Evolutionary conservation across 2,329 filamentous ascomycete species (phyloP).

Genomic region (Fusarium lyarnte): DNA sequence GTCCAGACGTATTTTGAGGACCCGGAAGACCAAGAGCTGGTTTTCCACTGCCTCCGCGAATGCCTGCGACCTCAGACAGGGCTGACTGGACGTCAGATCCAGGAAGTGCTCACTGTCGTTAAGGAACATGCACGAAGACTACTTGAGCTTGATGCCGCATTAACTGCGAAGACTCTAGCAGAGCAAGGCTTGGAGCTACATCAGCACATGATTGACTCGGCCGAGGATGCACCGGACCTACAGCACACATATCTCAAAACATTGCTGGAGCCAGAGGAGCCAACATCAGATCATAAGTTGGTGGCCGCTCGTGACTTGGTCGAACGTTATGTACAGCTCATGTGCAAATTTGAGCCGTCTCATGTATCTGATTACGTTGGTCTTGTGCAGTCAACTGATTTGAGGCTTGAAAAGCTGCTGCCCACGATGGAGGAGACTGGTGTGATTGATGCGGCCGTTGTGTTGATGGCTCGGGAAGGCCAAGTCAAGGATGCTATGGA

Average conservation of each 20-base stretch:
- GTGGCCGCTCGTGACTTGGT: constrained; percentile 68
- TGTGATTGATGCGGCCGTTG: constrained; percentile 90
- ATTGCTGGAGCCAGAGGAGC: constrained; percentile 72
- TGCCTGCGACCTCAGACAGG: constrained; percentile 73
- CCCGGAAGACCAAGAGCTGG: constrained; percentile 73
- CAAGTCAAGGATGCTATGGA: constrained; percentile 85
- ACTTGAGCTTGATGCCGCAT: constrained; percentile 71
- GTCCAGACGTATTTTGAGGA: constrained; percentile 88
- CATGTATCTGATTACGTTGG: constrained; percentile 90
- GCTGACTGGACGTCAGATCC: constrained; percentile 74
- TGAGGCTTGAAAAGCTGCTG: constrained; percentile 82
- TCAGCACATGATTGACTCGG: constrained; percentile 68
- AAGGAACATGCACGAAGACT: constrained; percentile 72
- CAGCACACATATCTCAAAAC: constrained; percentile 82
- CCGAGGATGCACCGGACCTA: constrained; percentile 67
- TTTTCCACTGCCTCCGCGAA: constrained; percentile 83
- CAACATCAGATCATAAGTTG: constrained; percentile 46
- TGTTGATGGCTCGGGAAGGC: constrained; percentile 89
- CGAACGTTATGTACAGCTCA: constrained; percentile 87
- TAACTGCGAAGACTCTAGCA: constrained; percentile 73
- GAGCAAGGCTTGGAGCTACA: constrained; percentile 72
- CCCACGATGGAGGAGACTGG: constrained; percentile 90
- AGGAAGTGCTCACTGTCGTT: constrained; percentile 75
- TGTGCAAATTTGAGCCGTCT: constrained; percentile 84
- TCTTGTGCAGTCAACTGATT: constrained; percentile 76